A percentile compares a stretch with the other conserved stretches of the same genome.
phyloP scores from a whole-genome alignment of 2,329 filamentous ascomycete genomes.

The Fusarium sp. region DNA sequence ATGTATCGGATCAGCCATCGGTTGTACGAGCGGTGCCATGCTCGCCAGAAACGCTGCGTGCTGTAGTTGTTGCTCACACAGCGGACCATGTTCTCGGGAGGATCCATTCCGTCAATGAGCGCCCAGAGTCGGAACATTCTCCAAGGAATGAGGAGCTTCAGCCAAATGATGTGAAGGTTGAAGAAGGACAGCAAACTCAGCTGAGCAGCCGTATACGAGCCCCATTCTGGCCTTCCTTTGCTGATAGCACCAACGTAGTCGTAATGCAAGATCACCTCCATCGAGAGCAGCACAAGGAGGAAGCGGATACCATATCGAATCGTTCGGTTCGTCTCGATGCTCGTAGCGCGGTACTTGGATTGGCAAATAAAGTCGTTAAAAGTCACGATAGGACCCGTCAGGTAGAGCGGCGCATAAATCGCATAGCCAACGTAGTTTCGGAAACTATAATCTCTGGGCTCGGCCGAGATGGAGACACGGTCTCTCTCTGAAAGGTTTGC shows the following conservation, averaged over 20 bases:
- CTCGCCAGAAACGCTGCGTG: conserved; percentile 89
- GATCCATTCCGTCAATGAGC: conserved; percentile 87
- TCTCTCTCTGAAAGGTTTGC: conserved; percentile 87
- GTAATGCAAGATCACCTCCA: conserved; percentile 92
- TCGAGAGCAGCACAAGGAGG: conserved; percentile 77
- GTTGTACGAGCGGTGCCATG: conserved; percentile 95
- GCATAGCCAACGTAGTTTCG: conserved; percentile 89
- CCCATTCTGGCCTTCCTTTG: conserved; percentile 80
- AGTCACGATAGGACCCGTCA: conserved; percentile 90
- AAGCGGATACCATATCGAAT: conserved; percentile 85
- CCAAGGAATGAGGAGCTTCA: conserved; percentile 96
- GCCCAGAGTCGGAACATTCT: conserved; percentile 99
- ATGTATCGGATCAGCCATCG: conserved; percentile 94
- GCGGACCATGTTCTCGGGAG: conserved; percentile 97
- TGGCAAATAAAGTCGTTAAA: conserved; percentile 99
- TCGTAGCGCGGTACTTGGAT: conserved; percentile 73
- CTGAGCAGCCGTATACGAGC: conserved; percentile 82
- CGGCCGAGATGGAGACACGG: conserved; percentile 78
- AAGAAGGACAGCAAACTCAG: conserved; percentile 91
- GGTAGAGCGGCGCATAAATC: conserved; percentile 91
- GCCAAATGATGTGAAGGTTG: conserved; percentile 96
- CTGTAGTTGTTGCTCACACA: conserved; percentile 97
- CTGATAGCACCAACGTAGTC: conserved; percentile 94
- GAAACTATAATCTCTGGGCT: conserved; percentile 74
- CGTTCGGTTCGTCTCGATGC: conserved; percentile 74